Conservation (phyloP, 805 yeast genomes). For the Candida boleticola region DNA sequence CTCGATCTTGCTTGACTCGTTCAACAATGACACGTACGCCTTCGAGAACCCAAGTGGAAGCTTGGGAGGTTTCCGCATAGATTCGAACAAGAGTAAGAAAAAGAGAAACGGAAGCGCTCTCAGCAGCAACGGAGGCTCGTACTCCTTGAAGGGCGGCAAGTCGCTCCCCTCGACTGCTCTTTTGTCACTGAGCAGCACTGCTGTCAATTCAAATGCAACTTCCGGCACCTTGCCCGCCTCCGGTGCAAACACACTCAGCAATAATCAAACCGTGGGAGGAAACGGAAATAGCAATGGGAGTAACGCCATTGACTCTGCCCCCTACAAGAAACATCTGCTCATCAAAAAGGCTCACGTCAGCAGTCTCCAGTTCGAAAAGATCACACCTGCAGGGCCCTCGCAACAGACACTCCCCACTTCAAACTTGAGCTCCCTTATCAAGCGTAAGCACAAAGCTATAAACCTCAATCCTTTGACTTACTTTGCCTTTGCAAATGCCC, state of each 20-base stretch:
- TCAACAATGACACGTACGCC: conserved; percentile 14
- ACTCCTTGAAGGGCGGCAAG: background rate
- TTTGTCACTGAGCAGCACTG: background rate
- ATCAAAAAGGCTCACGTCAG: background rate
- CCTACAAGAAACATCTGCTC: background rate
- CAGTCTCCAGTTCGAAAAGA: conserved; percentile 20
- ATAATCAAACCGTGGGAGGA: too few species aligned
- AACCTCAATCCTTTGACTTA: conserved; percentile 45
- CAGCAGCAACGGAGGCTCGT: conserved; percentile 6
- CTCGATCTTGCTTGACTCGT: conserved; percentile 24
- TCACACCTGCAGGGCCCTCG: conserved; percentile 10
- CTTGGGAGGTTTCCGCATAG: conserved; percentile 10
- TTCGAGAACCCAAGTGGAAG: conserved; percentile 15
- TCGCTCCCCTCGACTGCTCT: background rate
- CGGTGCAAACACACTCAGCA: background rate
- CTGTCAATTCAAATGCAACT: background rate
- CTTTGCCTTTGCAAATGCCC: conserved; percentile 37
- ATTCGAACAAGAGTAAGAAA: conserved; percentile 17
- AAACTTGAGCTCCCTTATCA: conserved; percentile 44
- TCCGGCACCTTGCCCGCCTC: background rate
- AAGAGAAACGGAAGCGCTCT: conserved; percentile 16
- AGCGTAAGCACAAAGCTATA: conserved; percentile 30
- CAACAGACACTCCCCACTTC: conserved; percentile 20
- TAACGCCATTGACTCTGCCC: conserved; percentile 1
- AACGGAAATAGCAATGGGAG: background rate